Base-by-base conservation (phyloP, 352 stramenopile genomes). In the Phytophthora idaei region DNA sequence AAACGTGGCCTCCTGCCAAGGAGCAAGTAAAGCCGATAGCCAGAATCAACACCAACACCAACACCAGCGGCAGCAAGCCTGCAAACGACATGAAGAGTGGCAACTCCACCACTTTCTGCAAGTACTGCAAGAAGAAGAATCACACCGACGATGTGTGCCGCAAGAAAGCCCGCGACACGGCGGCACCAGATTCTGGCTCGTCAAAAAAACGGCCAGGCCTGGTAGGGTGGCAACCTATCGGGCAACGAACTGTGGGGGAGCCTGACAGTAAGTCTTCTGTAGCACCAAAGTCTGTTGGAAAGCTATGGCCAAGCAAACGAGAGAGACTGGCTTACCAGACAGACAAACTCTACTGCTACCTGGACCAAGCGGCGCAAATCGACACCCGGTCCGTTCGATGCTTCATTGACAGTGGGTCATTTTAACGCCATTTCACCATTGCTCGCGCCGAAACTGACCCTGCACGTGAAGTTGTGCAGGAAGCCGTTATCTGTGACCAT, bases 151-250 rank as follows among this genome's bases (percentile, higher is more conserved):
- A 68, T 25, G 51, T 39, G 21, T 68, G 34, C 61, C 52, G 10
- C n/a, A 57, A 42, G 29, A 62, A 62, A 39, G 7, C 17, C 44
- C 17, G 15, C 10, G 39, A 45, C 3, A 45, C 17, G 0, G 17
- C 17, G n/a, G n/a, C 15, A 48, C 7, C 42, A 1, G n/a, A 48
- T 47, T 39, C 15, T 52, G 58, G 37, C 10, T 55, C 39, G 41
- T 66, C 9, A 11, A 48, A 61, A 61, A 61, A 67, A 67, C 42
- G 50, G 32, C 32, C 32, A 54, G 12, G 50, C 32, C 57, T 50
- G 39, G 41, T 60, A 67, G 50, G 59, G 14, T 60, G 59, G 59
- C 49, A 60, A 60, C 39, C 49, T 67, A 60, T 41, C 60, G 50
- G 51, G 59, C 44, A 0, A 12, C 36, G 1, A 14, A 25, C 41